Evolutionary conservation across 441 rosid species (phyloP), one percentile per base, ranked within the genome.

Genomic region (Pelargonium cotyledonis): DNA sequence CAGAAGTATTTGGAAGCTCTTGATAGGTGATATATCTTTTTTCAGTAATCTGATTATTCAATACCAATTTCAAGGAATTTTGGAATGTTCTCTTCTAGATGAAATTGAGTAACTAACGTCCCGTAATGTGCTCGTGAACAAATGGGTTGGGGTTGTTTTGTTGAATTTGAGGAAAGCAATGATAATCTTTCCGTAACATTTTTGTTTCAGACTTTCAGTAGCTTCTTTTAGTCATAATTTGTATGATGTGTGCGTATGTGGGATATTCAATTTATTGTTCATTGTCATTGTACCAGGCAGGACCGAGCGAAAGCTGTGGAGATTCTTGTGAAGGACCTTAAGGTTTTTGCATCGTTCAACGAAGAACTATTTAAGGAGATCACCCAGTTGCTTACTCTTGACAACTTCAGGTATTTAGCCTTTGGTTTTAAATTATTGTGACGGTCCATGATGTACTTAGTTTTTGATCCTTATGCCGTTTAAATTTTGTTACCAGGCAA

Each of bases 301-400:
- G 96, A 89, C 67, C 91, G 91, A 15, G 80, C 89, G 19, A 86
- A 83, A 72, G 96, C 88, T 0, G 92, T 89, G 70, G 91, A 89
- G 0, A 80, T 89, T 75, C 81, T 89, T 73, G 88, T 88, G 63
- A 89, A 89, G 84, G 96, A 89, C 72, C 78, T 89, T 80, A 89
- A 88, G 72, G 96, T 81, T 15, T 89, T 89, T 78, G 78, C 96
- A 0, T 80, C 91, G 40, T 89, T 89, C 75, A 88, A 89, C 70
- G 92, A 88, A 72, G 96, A 89, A 7, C 87, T 89, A 38, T 88
- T 88, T 72, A 89, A 89, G 76, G 96, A 89, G 79, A 89, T 89
- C 64, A 89, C 96, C 0, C 96, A 88, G 70, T 8, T 46, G 66
- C 51, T 47, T 47, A 65, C 75, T 89, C 5, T 73, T 89, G 67